These are phyloP conservation scores for Phaeoacremonium minimum DNA, from an alignment of 2,329 filamentous ascomycete genomes.

Conservation along the genomic window DNA sequence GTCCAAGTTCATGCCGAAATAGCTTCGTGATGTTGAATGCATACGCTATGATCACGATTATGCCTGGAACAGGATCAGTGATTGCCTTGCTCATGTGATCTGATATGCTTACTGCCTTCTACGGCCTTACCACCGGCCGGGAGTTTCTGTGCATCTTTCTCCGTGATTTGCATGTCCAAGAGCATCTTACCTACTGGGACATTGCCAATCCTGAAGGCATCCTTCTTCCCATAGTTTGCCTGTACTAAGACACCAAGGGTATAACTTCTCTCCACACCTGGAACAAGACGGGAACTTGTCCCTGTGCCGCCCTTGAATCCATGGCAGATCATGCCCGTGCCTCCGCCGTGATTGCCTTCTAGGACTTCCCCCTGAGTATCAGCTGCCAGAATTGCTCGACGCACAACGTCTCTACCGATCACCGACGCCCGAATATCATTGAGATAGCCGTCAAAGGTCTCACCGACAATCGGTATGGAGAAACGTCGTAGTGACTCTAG, in stretches of 20 bases:
- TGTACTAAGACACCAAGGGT: conserved; percentile 57
- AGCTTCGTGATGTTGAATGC: too few relatives aligned
- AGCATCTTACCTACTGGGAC: conserved; percentile 56
- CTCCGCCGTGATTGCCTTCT: conserved; percentile 59
- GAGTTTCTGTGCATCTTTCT: conserved; percentile 10
- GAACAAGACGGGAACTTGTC: conserved; percentile 50
- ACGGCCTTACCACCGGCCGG: conserved; percentile 25
- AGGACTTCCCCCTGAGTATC: conserved; percentile 39
- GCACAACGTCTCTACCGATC: conserved; percentile 45
- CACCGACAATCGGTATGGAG: conserved; percentile 49
- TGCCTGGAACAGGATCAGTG: conserved; percentile 21
- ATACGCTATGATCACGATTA: conserved; percentile 47
- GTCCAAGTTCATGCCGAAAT: background rate
- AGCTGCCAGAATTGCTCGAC: conserved; percentile 45
- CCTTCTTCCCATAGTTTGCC: conserved; percentile 54
- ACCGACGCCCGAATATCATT: conserved; percentile 51
- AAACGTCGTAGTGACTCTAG: conserved; percentile 28
- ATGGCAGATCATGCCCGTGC: conserved; percentile 62
- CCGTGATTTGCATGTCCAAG: conserved; percentile 28
- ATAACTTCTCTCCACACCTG: conserved; percentile 38
- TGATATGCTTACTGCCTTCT: conserved; percentile 49
- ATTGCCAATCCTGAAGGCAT: conserved; percentile 51
- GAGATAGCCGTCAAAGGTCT: conserved; percentile 57
- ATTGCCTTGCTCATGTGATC: background rate
- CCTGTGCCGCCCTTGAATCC: conserved; percentile 63